A percentile compares a stretch with the other conserved stretches of the same genome.
Conservation (phyloP, 2,329 filamentous ascomycete species). For the Fusarium pseudograminearum region DNA sequence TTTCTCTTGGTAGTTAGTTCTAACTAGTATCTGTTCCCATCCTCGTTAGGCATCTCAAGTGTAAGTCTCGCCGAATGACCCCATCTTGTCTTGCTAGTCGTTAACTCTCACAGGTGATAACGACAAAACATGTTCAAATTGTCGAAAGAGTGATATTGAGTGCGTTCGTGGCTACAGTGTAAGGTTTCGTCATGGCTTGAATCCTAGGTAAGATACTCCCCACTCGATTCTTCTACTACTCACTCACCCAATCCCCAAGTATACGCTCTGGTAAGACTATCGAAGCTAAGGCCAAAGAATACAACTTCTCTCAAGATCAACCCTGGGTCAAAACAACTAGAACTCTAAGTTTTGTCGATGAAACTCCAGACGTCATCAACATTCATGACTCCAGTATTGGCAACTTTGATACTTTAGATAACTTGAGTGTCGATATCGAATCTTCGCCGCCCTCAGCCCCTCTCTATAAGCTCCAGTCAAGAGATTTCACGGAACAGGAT, state of each 20-base stretch:
- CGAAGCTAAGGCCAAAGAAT: slow-evolving; percentile 37
- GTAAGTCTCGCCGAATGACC: slow-evolving; percentile 15
- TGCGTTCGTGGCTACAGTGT: slow-evolving; percentile 48
- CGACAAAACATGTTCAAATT: slow-evolving; percentile 44
- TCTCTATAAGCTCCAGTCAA: slow-evolving; percentile 9
- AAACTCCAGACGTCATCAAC: slow-evolving; percentile 48
- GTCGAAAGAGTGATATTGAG: slow-evolving; percentile 44
- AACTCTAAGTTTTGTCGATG: slow-evolving; percentile 48
- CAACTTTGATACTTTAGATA: slow-evolving; percentile 29
- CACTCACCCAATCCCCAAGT: slow-evolving; percentile 17
- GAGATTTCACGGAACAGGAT: slow-evolving; percentile 12
- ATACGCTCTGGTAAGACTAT: slow-evolving; percentile 34
- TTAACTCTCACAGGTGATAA: slow-evolving; percentile 33
- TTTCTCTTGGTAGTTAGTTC: not conserved
- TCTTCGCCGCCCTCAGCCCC: slow-evolving; percentile 22
- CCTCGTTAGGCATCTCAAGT: slow-evolving; percentile 42
- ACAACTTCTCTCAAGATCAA: slow-evolving; percentile 45
- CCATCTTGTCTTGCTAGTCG: not conserved
- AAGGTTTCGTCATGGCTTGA: slow-evolving; percentile 47
- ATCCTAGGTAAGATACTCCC: slow-evolving; percentile 41
- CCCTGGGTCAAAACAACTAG: slow-evolving; percentile 48
- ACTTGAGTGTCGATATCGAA: slow-evolving; percentile 16
- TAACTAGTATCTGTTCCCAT: slow-evolving; percentile 6
- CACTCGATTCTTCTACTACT: not conserved
- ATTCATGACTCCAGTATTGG: slow-evolving; percentile 42